Percentiles rank a stretch among this genome's conserved stretches.
These are phyloP conservation scores for Amphichorda felina DNA, from an alignment of 2,329 filamentous ascomycete species.

Conservation along the genomic window DNA sequence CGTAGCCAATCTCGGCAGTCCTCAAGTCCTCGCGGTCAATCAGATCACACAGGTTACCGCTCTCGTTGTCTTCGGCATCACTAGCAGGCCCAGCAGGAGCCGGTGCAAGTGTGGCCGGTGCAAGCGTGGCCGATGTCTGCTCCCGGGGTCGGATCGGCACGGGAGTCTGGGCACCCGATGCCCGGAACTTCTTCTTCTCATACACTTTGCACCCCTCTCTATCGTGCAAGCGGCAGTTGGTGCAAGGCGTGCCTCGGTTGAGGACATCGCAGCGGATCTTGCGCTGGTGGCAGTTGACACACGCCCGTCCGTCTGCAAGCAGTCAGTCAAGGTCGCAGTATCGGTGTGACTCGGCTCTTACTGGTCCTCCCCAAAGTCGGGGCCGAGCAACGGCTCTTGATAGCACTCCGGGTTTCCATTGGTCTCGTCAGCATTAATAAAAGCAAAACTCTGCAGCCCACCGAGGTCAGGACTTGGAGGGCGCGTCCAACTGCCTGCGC, in stretches of 20 bases:
- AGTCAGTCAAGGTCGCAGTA: neutral
- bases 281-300: constrained; percentile 34
- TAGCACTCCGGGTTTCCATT: no score
- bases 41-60: constrained; percentile 35
- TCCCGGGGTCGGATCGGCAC: constrained; percentile 32
- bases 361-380: neutral
- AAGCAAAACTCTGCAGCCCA: no score
- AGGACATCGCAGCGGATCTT: constrained; percentile 39
- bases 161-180: constrained; percentile 18
- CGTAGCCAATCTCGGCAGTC: constrained; percentile 30
- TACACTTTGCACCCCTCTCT: constrained; percentile 31
- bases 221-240: constrained; percentile 30
- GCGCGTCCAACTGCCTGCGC: no score
- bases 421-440: no score
- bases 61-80: constrained; percentile 22
- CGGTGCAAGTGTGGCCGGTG: neutral
- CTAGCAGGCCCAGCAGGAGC: neutral
- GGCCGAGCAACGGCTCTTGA: no score
- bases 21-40: constrained; percentile 34
- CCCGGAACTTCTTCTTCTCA: constrained; percentile 31
- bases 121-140: constrained; percentile 9
- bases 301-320: constrained; percentile 24
- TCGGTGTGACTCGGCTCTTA: neutral
- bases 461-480: no score
- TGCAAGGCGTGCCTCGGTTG: constrained; percentile 31